Percentiles rank a stretch among this genome's conserved stretches.
Evolutionary conservation across 768 basidiomycete genomes (phyloP).

Genomic region (Tricholoma sp.): DNA sequence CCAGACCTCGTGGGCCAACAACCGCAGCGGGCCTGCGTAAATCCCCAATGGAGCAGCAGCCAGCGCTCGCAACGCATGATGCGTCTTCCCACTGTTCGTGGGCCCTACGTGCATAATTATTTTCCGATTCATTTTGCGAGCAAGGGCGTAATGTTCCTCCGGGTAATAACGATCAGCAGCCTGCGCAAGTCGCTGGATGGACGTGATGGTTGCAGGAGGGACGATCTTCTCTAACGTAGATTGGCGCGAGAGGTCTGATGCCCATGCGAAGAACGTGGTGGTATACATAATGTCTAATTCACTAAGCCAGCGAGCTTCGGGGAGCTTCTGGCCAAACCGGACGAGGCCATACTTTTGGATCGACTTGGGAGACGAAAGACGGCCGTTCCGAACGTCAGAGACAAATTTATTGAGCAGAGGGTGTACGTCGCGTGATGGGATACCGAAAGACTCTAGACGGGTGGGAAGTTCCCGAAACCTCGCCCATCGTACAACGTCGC

Average conservation of each 20-base stretch:
- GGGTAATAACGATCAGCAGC: constrained; percentile 41
- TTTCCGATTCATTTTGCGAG: constrained; percentile 63
- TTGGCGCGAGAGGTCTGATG: constrained; percentile 27
- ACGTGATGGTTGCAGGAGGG: constrained; percentile 27
- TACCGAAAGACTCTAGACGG: constrained; percentile 46
- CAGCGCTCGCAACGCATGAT: constrained; percentile 85
- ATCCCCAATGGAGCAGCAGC: constrained; percentile 68
- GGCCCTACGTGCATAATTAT: constrained; percentile 96
- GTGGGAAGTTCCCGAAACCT: constrained; percentile 20
- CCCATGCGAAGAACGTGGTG: constrained; percentile 55
- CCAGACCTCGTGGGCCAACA: constrained; percentile 95
- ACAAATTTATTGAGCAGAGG: constrained; percentile 41
- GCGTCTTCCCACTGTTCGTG: constrained; percentile 96
- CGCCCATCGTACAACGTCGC: constrained; percentile 37
- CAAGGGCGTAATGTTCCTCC: constrained; percentile 41
- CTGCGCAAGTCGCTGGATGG: constrained; percentile 30
- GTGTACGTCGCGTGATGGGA: constrained; percentile 33
- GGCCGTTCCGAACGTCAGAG: constrained; percentile 31
- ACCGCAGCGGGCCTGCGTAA: constrained; percentile 87
- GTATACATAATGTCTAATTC: constrained; percentile 47
- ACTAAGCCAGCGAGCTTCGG: constrained; percentile 19
- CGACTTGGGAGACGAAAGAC: constrained; percentile 21
- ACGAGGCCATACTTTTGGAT: constrained; percentile 34
- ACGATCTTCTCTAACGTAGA: constrained; percentile 21
- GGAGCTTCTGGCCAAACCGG: constrained; percentile 36